phyloP scores from a whole-genome alignment of 1,284 basidiomycete genomes.

The Volvariella surrecta region DNA sequence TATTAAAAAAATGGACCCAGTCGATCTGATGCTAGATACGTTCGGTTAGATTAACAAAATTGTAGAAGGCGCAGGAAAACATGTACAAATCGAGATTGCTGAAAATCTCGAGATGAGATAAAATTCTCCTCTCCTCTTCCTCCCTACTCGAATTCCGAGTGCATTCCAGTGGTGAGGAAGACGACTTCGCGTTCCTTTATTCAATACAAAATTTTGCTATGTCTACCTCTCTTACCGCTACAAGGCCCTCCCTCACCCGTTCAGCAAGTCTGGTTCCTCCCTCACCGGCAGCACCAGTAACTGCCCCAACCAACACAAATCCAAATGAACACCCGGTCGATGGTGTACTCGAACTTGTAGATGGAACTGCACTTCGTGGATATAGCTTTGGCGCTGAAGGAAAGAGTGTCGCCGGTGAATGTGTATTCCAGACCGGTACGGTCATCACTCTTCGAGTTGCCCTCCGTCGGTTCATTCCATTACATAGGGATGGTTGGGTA shows the following conservation, averaged over 20 bases:
- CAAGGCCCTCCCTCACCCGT: conserved; percentile 39
- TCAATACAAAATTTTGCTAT: conserved; percentile 17
- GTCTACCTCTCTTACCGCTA: conserved; percentile 18
- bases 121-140: conserved; percentile 31
- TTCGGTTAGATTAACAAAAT: neutral
- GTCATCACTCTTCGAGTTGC: conserved; percentile 11
- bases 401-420: conserved; percentile 94
- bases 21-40: neutral
- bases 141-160: conserved; percentile 29
- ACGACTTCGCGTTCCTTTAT: conserved; percentile 21
- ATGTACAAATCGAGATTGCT: conserved; percentile 25
- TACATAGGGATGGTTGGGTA: conserved; percentile 95
- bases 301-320: conserved; percentile 30
- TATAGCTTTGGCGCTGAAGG: conserved; percentile 90
- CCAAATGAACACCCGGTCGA: conserved; percentile 29
- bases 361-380: conserved; percentile 85
- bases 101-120: conserved; percentile 22
- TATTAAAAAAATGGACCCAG: no score
- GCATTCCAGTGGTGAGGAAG: conserved; percentile 50
- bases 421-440: conserved; percentile 99
- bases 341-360: conserved; percentile 83
- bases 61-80: neutral
- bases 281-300: conserved; percentile 44
- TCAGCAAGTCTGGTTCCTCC: conserved; percentile 32
- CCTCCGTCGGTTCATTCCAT: conserved; percentile 5